Evolutionary conservation across 305 asterid species (phyloP).

Genomic region (Caryopteris hybrid): DNA sequence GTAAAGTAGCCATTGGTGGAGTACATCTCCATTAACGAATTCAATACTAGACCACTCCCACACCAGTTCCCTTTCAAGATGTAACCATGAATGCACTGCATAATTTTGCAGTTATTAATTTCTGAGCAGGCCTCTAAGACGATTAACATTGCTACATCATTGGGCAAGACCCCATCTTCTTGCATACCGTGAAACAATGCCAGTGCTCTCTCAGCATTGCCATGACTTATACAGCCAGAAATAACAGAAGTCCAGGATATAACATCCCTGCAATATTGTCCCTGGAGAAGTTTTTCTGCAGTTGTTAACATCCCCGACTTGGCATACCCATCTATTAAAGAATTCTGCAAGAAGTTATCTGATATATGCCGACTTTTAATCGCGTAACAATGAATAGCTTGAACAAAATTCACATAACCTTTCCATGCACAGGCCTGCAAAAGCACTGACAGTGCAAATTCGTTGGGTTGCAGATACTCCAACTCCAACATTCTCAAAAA

Average conservation of each 20-base stretch:
- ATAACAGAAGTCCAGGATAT: constrained; percentile 46
- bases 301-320: constrained; percentile 26
- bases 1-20: constrained; percentile 26
- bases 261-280: constrained; percentile 29
- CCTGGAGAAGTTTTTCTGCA: constrained; percentile 24
- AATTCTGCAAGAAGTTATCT: constrained; percentile 35
- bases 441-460: constrained; percentile 33
- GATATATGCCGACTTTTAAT: constrained; percentile 19
- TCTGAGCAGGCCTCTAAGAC: constrained; percentile 33
- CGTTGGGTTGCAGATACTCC: constrained; percentile 42
- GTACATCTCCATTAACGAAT: constrained; percentile 38
- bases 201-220: constrained; percentile 25
- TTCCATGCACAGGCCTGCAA: constrained; percentile 32
- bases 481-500: constrained; percentile 34
- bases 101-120: constrained; percentile 3
- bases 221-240: constrained; percentile 30
- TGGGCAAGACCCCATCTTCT: constrained; percentile 32
- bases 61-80: constrained; percentile 33
- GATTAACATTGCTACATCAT: constrained; percentile 32
- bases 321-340: constrained; percentile 38
- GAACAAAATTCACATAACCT: constrained; percentile 23
- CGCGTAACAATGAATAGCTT: constrained; percentile 26
- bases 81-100: constrained; percentile 42
- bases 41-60: constrained; percentile 23
- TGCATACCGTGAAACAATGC: constrained; percentile 26